Evolutionary conservation across 768 basidiomycete genomes (phyloP).

Genomic region (Boletus insuetus): DNA sequence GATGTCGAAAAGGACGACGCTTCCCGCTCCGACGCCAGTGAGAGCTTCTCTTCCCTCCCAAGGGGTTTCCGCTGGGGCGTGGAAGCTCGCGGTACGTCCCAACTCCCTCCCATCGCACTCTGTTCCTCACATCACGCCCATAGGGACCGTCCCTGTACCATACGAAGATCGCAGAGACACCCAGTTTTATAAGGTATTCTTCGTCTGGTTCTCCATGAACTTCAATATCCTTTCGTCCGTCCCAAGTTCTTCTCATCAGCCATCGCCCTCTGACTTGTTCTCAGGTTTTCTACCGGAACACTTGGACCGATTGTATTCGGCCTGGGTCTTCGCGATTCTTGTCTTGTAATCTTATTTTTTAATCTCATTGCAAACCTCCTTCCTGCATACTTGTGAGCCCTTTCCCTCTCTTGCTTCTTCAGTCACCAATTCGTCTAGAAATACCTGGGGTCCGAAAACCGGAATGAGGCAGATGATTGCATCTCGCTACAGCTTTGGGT

Average conservation of each 20-base stretch:
- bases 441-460: slow-evolving; percentile 75
- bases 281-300: slow-evolving; percentile 64
- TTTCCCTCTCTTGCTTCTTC: background rate
- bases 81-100: slow-evolving; percentile 27
- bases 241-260: background rate
- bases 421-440: slow-evolving; percentile 26
- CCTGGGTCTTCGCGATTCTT: slow-evolving; percentile 60
- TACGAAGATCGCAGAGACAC: slow-evolving; percentile 50
- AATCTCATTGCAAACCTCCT: slow-evolving; percentile 57
- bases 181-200: slow-evolving; percentile 64
- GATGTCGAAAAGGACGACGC: slow-evolving; percentile 31
- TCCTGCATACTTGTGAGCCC: slow-evolving; percentile 58
- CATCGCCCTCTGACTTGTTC: background rate
- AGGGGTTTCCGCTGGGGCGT: slow-evolving; percentile 32
- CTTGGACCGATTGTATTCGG: slow-evolving; percentile 63
- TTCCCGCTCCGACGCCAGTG: slow-evolving; percentile 12
- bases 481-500: slow-evolving; percentile 61
- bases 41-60: background rate
- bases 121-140: background rate
- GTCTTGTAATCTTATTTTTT: slow-evolving; percentile 65
- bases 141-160: slow-evolving; percentile 54
- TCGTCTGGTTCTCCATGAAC: slow-evolving; percentile 71
- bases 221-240: slow-evolving; percentile 59
- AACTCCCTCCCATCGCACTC: accelerated
- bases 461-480: slow-evolving; percentile 83